Evolutionary conservation across 2,329 filamentous ascomycete genomes (phyloP).

Genomic region (Onygena corvina): DNA sequence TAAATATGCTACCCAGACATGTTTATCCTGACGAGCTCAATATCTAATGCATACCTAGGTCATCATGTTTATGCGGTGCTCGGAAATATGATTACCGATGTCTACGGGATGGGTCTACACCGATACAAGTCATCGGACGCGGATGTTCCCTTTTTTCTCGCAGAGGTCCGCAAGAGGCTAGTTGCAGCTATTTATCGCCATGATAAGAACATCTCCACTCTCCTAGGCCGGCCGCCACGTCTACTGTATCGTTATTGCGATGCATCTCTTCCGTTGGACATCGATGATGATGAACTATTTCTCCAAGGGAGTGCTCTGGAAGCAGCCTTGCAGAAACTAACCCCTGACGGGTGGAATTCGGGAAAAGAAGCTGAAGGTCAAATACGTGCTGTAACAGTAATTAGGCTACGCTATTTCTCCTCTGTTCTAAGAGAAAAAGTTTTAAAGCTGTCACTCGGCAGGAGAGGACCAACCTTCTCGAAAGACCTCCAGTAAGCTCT

Average conservation of each 20-base stretch:
- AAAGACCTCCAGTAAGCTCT: slow-evolving; percentile 10
- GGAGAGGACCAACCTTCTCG: slow-evolving; percentile 10
- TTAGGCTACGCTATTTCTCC: slow-evolving; percentile 18
- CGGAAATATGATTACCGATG: slow-evolving; percentile 16
- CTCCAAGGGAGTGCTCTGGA: slow-evolving; percentile 11
- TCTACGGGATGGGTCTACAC: slow-evolving; percentile 15
- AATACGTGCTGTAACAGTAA: slow-evolving; percentile 15
- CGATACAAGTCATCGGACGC: slow-evolving; percentile 10
- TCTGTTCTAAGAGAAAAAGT: slow-evolving; percentile 19
- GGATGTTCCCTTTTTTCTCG: slow-evolving; percentile 21
- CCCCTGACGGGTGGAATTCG: slow-evolving; percentile 18
- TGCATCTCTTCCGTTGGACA: slow-evolving; percentile 20
- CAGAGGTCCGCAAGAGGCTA: slow-evolving; percentile 19
- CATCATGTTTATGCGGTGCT: slow-evolving; percentile 15
- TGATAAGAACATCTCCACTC: slow-evolving; percentile 24
- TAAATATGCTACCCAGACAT: slow-evolving; percentile 3
- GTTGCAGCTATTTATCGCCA: slow-evolving; percentile 20
- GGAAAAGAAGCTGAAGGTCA: slow-evolving; percentile 9
- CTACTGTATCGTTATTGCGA: slow-evolving; percentile 23
- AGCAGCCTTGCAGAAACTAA: slow-evolving; percentile 14
- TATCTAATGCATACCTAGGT: slow-evolving; percentile 12
- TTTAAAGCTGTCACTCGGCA: slow-evolving; percentile 18
- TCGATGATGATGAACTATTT: slow-evolving; percentile 21
- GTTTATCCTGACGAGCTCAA: neutral
- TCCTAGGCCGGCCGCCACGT: slow-evolving; percentile 23